These are phyloP conservation scores for Penicillium digitatum DNA, from an alignment of 2,329 filamentous ascomycete genomes.

Conservation along the genomic window DNA sequence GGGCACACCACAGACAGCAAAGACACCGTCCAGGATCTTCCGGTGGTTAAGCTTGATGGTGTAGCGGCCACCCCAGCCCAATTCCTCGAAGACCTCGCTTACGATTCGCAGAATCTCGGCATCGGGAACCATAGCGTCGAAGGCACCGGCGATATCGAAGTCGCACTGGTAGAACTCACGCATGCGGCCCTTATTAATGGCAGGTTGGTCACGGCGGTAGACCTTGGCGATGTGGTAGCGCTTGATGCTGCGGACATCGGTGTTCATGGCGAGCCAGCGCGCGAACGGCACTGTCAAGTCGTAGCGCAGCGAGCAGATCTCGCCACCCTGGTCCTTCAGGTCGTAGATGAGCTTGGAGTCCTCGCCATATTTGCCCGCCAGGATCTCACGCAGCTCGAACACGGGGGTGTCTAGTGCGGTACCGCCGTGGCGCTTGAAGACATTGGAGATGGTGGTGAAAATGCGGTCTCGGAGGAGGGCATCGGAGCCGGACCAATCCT, in stretches of 20 bases:
- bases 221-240: slow-evolving; percentile 95
- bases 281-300: slow-evolving; percentile 88
- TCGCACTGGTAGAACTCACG: slow-evolving; percentile 97
- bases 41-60: slow-evolving; percentile 95
- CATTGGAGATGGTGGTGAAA: slow-evolving; percentile 68
- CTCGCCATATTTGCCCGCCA: slow-evolving; percentile 87
- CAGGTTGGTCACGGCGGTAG: slow-evolving; percentile 74
- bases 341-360: slow-evolving; percentile 92
- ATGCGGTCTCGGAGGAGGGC: slow-evolving; percentile 78
- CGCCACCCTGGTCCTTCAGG: slow-evolving; percentile 80
- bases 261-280: slow-evolving; percentile 89
- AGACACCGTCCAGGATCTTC: slow-evolving; percentile 88
- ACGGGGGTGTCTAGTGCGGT: slow-evolving; percentile 76
- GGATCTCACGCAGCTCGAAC: slow-evolving; percentile 81
- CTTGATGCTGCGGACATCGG: slow-evolving; percentile 76
- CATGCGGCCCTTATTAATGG: slow-evolving; percentile 88
- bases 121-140: slow-evolving; percentile 88
- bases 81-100: slow-evolving; percentile 75
- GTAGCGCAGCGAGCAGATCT: slow-evolving; percentile 79
- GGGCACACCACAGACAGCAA: slow-evolving; percentile 85
- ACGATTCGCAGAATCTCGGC: slow-evolving; percentile 83
- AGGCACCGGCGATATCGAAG: slow-evolving; percentile 84
- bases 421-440: slow-evolving; percentile 80
- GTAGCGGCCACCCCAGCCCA: slow-evolving; percentile 70
- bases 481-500: slow-evolving; percentile 76